phyloP scores from a whole-genome alignment of 2,329 filamentous ascomycete species.

The Aspergillus carbonarius region DNA sequence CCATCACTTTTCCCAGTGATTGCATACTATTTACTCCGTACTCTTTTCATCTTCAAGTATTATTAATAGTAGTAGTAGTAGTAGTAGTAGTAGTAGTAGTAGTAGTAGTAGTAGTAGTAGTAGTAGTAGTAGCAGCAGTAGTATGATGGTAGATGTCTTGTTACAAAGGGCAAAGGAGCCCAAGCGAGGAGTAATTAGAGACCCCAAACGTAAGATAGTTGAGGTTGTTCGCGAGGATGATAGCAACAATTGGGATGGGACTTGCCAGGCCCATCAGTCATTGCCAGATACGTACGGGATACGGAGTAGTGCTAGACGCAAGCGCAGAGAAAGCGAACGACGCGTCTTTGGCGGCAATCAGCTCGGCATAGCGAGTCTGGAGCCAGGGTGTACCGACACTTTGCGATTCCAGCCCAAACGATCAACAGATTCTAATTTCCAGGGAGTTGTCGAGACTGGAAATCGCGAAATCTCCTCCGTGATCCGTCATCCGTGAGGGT shows the following conservation, averaged over 20 bases:
- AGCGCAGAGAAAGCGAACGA: slow-evolving; percentile 13
- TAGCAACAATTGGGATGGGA: not conserved
- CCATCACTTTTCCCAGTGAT: too few relatives aligned
- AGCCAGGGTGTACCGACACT: slow-evolving; percentile 2
- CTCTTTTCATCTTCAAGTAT: too few relatives aligned
- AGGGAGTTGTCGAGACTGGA: slow-evolving; percentile 8
- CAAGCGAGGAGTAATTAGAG: too few relatives aligned
- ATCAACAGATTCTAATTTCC: slow-evolving; percentile 20
- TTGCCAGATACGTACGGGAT: not conserved
- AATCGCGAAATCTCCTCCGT: slow-evolving; percentile 7
- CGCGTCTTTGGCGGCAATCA: slow-evolving; percentile 15
- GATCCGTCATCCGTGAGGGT: not conserved
- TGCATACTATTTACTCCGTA: too few relatives aligned
- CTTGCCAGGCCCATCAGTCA: not conserved
- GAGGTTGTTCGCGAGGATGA: too few relatives aligned
- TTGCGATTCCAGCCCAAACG: slow-evolving; percentile 16
- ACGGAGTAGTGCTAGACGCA: not conserved
- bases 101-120: too few relatives aligned
- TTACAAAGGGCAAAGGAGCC: too few relatives aligned
- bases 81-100: too few relatives aligned
- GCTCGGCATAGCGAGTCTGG: slow-evolving; percentile 8
- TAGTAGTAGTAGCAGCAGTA: too few relatives aligned
- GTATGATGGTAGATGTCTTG: too few relatives aligned
- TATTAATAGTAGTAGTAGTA: too few relatives aligned
- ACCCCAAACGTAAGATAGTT: too few relatives aligned